Conservation (phyloP, 2,329 filamentous ascomycete genomes). For the Harringtonia lauricola region DNA sequence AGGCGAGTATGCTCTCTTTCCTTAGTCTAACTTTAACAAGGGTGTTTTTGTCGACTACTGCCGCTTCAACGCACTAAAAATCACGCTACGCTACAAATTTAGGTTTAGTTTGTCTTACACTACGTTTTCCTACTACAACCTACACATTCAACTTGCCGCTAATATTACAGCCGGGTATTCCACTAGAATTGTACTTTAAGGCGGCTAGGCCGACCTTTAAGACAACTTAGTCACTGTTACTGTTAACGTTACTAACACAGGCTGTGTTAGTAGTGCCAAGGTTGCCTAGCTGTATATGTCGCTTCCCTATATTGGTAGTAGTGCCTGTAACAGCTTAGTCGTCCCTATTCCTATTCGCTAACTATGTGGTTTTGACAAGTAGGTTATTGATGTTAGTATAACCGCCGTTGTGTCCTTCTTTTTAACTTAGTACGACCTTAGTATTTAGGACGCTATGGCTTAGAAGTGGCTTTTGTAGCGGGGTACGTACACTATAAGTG, state of each 20-base stretch:
- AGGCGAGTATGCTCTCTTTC: conserved; percentile 39
- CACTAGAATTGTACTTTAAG: conserved; percentile 15
- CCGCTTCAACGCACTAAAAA: conserved; percentile 36
- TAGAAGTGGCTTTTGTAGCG: conserved; percentile 47
- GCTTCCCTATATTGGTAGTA: conserved; percentile 19
- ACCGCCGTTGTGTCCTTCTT: conserved; percentile 35
- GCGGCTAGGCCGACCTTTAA: conserved; percentile 34
- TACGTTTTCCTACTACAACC: conserved; percentile 33
- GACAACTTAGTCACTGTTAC: conserved; percentile 29
- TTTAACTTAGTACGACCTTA: conserved; percentile 53
- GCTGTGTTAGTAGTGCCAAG: conserved; percentile 27
- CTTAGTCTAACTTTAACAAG: conserved; percentile 37
- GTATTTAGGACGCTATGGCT: conserved; percentile 49
- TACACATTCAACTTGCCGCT: conserved; percentile 14
- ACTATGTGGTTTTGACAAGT: conserved; percentile 56
- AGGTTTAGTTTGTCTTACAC: conserved; percentile 47
- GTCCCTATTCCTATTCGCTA: conserved; percentile 27
- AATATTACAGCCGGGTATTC: no score
- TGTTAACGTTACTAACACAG: conserved; percentile 28
- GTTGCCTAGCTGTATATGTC: conserved; percentile 32
- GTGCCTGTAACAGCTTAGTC: conserved; percentile 21
- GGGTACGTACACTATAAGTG: conserved; percentile 27
- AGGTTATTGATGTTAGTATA: conserved; percentile 31
- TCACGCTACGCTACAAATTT: conserved; percentile 41
- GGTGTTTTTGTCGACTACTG: conserved; percentile 43